Percentiles rank a stretch among this genome's conserved stretches.
Conservation (phyloP, 768 basidiomycete species). For the Tubosaeta brunneosetosa region DNA sequence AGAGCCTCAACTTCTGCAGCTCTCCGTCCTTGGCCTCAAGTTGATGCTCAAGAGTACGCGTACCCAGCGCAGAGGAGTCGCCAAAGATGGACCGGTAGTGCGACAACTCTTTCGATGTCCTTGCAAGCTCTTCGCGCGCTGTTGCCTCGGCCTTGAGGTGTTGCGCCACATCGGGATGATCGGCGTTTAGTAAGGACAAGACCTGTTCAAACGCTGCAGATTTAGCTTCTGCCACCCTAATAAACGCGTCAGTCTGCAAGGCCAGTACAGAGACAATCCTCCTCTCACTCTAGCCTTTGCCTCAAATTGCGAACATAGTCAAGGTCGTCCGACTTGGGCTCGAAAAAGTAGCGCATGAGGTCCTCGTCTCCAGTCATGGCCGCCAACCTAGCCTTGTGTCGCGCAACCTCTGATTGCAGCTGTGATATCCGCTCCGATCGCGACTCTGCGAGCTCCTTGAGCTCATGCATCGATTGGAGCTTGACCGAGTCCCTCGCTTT, state of each 20-base stretch:
- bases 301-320: constrained; percentile 52
- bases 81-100: constrained; percentile 66
- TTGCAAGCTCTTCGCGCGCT: constrained; percentile 45
- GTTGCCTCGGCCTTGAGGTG: constrained; percentile 49
- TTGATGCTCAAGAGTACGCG: constrained; percentile 45
- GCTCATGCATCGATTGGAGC: constrained; percentile 55
- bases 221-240: constrained; percentile 52
- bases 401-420: constrained; percentile 65
- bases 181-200: constrained; percentile 40
- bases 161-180: constrained; percentile 50
- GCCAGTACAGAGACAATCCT: not conserved
- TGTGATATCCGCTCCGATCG: constrained; percentile 70
- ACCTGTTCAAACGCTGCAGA: constrained; percentile 49
- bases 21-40: constrained; percentile 68
- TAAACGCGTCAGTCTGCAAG: constrained; percentile 12
- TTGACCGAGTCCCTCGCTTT: constrained; percentile 60
- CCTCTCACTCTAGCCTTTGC: constrained; percentile 50
- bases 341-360: constrained; percentile 65
- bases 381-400: constrained; percentile 74
- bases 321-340: constrained; percentile 47
- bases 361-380: constrained; percentile 68
- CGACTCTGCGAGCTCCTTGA: constrained; percentile 59
- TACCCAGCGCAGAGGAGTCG: constrained; percentile 48
- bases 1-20: constrained; percentile 54
- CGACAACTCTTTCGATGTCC: constrained; percentile 45